Base-by-base conservation (phyloP, 2,329 filamentous ascomycete genomes). In the Paradendryphiella salina region DNA sequence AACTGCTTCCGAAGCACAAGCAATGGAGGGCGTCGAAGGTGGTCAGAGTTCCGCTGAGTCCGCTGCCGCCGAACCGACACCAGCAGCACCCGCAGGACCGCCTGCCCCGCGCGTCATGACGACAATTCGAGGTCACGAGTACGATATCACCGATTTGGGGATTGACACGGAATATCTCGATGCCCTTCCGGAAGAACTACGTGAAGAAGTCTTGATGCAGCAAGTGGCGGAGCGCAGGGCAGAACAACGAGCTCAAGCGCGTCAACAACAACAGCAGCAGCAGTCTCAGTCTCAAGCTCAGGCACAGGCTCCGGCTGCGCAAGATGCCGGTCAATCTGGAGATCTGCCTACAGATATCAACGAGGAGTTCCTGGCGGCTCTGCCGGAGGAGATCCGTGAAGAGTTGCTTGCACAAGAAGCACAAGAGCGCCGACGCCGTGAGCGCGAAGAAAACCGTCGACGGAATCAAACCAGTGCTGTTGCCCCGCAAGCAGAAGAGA, bases 131-230 rank as follows among this genome's bases (percentile, higher is more conserved):
- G 93, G 92, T 20, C 88, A 89, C 57, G 86, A 94, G 64, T 84
- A 96, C 45, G 94, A 99, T 71, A 94, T 99, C 40, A 99, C 94
- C 0, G 89, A 90, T 54, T 81, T 99, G 55, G 92, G 93, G 40
- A 97, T 99, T 63, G 94, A 99, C 69, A 84, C 88, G 13, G 92
- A 96, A 49, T 99, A 96, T 73, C 83, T 99, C 5, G 90, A 94
- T 52, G 95, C 93, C n/a, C 78, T 99, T n/a, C 94, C 94, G 0
- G 94, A 99, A 63, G 95, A 99, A 54, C 86, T 97, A 68, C 84
- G 94, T 37, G 93, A 97, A 72, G 94, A 99, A 70, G 94, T 99
- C 40, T 89, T 99, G 59, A 90, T 95, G 71, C 86, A 92, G 56
- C 91, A 96, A 52, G 83, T 96, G 57, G 90, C 89, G 44, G 86